phyloP scores from a whole-genome alignment of 768 basidiomycete genomes.

The Auriscalpium orientale region DNA sequence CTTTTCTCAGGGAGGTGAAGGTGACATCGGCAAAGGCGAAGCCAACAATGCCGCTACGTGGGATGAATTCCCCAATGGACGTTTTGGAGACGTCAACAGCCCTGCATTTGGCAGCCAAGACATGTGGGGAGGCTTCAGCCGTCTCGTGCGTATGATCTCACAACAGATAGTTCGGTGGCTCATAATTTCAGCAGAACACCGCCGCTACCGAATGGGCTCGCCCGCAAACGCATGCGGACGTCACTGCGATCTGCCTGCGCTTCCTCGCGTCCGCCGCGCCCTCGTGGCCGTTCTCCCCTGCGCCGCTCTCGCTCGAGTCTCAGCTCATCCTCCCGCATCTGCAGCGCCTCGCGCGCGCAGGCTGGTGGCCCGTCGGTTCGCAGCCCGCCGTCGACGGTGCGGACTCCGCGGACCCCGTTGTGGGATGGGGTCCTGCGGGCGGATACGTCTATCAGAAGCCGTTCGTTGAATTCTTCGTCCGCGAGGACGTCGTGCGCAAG shows the following conservation, averaged over 20 bases:
- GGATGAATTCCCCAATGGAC: conserved; percentile 98
- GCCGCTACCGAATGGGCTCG: conserved; percentile 70
- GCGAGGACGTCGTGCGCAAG: conserved; percentile 43
- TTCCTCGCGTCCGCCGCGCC: conserved; percentile 69
- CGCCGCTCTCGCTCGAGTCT: conserved; percentile 78
- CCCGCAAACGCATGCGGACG: conserved; percentile 55
- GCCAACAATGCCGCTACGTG: conserved; percentile 71
- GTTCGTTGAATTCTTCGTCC: conserved; percentile 95
- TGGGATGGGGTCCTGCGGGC: conserved; percentile 90
- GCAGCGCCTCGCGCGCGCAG: conserved; percentile 62
- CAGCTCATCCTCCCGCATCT: conserved; percentile 70
- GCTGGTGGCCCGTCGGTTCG: conserved; percentile 96
- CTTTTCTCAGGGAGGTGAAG: conserved; percentile 40
- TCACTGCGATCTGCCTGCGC: conserved; percentile 72
- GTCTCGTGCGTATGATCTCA: conserved; percentile 36
- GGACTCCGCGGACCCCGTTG: conserved; percentile 61
- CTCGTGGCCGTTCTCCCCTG: conserved; percentile 84
- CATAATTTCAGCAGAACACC: conserved; percentile 42
- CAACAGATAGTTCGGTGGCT: not conserved
- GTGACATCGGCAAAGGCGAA: conserved; percentile 63
- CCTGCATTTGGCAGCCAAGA: conserved; percentile 86
- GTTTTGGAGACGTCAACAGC: conserved; percentile 96
- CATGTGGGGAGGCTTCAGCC: conserved; percentile 65
- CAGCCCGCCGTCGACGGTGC: conserved; percentile 89
- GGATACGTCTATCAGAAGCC: conserved; percentile 98